Conservation (phyloP, 176 grass and related monocot species). For the Eleusine coracana region DNA sequence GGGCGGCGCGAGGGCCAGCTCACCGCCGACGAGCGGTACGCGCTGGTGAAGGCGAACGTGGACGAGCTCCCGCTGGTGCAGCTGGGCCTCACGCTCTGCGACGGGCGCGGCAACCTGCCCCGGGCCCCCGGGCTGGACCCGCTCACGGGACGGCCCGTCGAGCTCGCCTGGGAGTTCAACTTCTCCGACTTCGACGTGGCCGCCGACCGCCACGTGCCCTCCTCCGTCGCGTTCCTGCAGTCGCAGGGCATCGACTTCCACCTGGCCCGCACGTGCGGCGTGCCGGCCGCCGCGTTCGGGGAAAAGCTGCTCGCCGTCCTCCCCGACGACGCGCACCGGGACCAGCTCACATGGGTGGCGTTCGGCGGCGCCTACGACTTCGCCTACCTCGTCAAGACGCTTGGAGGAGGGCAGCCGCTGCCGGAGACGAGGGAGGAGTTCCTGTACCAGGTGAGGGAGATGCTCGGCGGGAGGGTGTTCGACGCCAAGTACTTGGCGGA, state of each 20-base stretch:
- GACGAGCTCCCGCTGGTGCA: background rate
- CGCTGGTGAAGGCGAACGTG: background rate
- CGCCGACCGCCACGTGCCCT: background rate
- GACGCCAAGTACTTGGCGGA: slow-evolving; percentile 10
- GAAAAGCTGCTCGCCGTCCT: background rate
- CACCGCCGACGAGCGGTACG: background rate
- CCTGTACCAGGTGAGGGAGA: background rate
- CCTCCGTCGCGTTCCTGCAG: background rate
- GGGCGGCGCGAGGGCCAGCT: background rate
- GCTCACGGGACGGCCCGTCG: background rate
- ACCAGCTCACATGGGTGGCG: background rate
- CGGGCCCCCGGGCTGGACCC: no score
- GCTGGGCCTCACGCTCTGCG: background rate
- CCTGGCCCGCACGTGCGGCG: background rate
- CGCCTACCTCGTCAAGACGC: background rate
- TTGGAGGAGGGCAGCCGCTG: background rate
- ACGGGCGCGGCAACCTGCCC: background rate
- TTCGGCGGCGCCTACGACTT: background rate
- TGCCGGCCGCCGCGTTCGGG: background rate
- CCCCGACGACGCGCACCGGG: background rate
- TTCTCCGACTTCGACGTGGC: background rate
- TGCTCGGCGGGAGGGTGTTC: background rate
- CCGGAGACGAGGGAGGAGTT: background rate
- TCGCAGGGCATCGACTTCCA: background rate
- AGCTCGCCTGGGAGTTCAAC: background rate